phyloP scores from a whole-genome alignment of 306 rosid genomes.

The Cucumis hystrix region DNA sequence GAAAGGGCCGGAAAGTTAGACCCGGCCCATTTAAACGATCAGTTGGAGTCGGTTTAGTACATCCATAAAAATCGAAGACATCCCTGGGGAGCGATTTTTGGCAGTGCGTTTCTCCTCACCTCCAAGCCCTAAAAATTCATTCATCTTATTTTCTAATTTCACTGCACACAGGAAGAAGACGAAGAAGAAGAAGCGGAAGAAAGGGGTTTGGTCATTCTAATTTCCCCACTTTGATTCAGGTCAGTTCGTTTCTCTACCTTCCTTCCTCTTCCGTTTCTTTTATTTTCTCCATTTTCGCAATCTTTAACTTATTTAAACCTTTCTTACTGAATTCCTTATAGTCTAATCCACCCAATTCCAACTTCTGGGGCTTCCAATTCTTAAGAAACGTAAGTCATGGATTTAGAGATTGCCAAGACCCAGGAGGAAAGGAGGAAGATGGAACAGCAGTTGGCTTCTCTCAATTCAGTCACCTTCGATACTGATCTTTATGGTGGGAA shows the following conservation, averaged over 20 bases:
- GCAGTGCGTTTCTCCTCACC: neutral
- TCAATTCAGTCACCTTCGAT: constrained; percentile 42
- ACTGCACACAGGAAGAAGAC: neutral
- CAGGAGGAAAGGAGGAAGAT: constrained; percentile 61
- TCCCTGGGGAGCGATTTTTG: neutral
- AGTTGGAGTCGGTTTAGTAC: neutral
- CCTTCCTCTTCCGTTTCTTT: neutral
- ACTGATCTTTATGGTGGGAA: constrained; percentile 41
- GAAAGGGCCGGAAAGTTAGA: neutral
- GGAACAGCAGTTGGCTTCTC: constrained; percentile 58
- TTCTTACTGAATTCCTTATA: neutral
- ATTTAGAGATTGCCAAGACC: constrained; percentile 66
- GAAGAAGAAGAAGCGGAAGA: neutral
- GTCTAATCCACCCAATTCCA: neutral
- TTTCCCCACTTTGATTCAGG: neutral
- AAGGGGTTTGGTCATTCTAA: neutral
- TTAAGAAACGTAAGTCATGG: constrained; percentile 6
- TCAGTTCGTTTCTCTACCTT: neutral
- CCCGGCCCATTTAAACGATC: neutral
- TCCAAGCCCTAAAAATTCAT: neutral
- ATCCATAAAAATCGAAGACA: neutral
- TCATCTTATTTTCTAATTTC: neutral
- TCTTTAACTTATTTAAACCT: neutral
- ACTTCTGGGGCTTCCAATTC: neutral
- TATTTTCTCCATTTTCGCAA: neutral